Evolutionary conservation across 2,329 filamentous ascomycete species (phyloP).

Genomic region (Colletotrichum sp.): DNA sequence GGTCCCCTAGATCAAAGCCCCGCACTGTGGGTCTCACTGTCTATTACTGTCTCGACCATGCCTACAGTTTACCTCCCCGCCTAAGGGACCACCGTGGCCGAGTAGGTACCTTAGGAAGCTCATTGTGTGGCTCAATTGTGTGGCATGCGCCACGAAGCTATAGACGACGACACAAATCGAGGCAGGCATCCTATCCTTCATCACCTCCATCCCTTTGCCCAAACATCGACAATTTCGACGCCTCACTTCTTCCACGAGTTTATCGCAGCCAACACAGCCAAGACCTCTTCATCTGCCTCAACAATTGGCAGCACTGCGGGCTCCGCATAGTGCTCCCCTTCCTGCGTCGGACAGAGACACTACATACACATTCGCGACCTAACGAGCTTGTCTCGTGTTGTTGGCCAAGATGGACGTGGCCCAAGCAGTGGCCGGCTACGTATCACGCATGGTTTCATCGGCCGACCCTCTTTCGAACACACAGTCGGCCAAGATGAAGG

Average conservation of each 20-base stretch:
- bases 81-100: not conserved
- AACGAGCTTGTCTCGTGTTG: constrained; percentile 17
- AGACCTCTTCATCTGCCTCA: not conserved
- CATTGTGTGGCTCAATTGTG: not conserved
- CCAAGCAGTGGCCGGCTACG: constrained; percentile 90
- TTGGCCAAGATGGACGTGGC: constrained; percentile 82
- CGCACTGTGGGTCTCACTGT: not conserved
- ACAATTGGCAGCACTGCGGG: not conserved
- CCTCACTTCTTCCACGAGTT: not conserved
- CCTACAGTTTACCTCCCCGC: not conserved
- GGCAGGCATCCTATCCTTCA: not conserved
- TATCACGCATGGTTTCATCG: constrained; percentile 91
- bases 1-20: not conserved
- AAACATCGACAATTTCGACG: not conserved
- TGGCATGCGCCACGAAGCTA: not conserved
- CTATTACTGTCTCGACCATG: not conserved
- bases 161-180: not conserved
- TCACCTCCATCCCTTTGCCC: not conserved
- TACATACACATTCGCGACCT: not conserved
- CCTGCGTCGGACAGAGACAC: not conserved
- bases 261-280: not conserved
- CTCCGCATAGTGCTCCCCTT: not conserved
- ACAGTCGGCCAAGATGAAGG: constrained; percentile 94
- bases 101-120: not conserved
- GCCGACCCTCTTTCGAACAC: constrained; percentile 73